These are phyloP conservation scores for Senna siamea DNA, from an alignment of 306 rosid species.

Conservation along the genomic window DNA sequence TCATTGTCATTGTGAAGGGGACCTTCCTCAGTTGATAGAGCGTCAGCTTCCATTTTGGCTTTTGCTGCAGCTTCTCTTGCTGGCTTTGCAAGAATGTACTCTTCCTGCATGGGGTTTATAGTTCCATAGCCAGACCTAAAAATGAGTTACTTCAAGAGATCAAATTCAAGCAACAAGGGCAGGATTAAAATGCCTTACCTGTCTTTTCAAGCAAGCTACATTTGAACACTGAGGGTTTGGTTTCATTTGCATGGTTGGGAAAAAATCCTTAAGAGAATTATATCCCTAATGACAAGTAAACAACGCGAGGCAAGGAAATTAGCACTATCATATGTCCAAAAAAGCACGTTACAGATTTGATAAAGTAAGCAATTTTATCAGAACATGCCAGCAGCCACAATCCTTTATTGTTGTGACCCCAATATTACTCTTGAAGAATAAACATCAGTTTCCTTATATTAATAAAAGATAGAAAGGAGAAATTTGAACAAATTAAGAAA, in stretches of 20 bases:
- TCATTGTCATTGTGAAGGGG: conserved; percentile 90
- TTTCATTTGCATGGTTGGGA: conserved; percentile 99
- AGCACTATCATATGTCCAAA: conserved; percentile 15
- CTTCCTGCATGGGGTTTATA: conserved; percentile 60
- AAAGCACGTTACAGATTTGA: background rate
- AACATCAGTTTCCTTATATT: background rate
- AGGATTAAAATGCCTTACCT: conserved; percentile 54
- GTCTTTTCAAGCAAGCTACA: conserved; percentile 77
- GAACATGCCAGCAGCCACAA: background rate
- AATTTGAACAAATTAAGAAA: conserved; percentile 1
- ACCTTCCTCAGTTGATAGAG: conserved; percentile 53
- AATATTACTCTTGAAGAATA: conserved; percentile 2
- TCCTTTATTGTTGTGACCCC: conserved; percentile 16
- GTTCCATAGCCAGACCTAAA: conserved; percentile 22
- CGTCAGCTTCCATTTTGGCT: conserved; percentile 80
- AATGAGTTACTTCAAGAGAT: conserved; percentile 14
- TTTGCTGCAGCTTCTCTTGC: conserved; percentile 89
- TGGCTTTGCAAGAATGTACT: conserved; percentile 71
- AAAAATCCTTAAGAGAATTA: conserved; percentile 92
- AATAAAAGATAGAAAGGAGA: conserved; percentile 2
- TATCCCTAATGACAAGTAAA: conserved; percentile 73
- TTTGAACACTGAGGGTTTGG: conserved; percentile 99
- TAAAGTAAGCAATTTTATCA: background rate
- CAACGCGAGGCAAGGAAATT: conserved; percentile 14
- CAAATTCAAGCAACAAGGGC: conserved; percentile 25